phyloP scores from a whole-genome alignment of 2,329 filamentous ascomycete genomes.

The Colletotrichum tropicale region DNA sequence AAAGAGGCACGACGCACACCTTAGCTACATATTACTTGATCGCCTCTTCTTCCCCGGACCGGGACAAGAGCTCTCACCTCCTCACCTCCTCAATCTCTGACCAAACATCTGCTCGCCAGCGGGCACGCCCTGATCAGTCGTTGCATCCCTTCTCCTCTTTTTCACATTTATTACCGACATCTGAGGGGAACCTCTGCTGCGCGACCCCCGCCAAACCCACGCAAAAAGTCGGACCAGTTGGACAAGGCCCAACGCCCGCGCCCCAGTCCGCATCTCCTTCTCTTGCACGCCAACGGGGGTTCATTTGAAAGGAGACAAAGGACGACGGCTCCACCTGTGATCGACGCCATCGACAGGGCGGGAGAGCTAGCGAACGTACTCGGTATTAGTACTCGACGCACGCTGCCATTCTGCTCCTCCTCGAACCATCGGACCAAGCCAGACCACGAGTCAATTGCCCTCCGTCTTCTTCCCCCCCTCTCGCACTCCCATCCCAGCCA shows the following conservation, averaged over 20 bases:
- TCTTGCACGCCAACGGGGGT: constrained; percentile 14
- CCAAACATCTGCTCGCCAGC: constrained; percentile 12
- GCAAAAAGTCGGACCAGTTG: neutral
- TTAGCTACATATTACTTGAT: constrained; percentile 17
- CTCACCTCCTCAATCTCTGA: constrained; percentile 9
- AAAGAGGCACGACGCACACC: neutral
- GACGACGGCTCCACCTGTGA: constrained; percentile 11
- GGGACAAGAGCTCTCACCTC: neutral
- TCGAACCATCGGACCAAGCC: constrained; percentile 1
- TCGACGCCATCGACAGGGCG: constrained; percentile 16
- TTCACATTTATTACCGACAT: constrained; percentile 15
- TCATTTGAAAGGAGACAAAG: constrained; percentile 21
- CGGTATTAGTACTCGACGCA: constrained; percentile 18
- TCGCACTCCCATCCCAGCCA: neutral
- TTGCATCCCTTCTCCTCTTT: constrained; percentile 14
- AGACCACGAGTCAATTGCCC: constrained; percentile 8
- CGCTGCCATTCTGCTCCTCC: neutral
- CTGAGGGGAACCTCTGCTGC: constrained; percentile 1
- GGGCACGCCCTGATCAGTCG: neutral
- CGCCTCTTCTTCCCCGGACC: neutral
- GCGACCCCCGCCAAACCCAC: constrained; percentile 10
- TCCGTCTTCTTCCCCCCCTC: neutral
- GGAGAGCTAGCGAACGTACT: constrained; percentile 5
- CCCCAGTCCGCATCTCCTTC: neutral
- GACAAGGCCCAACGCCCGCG: neutral